These are phyloP conservation scores for Fusarium sp. DNA, from an alignment of 2,329 filamentous ascomycete genomes.

Conservation along the genomic window DNA sequence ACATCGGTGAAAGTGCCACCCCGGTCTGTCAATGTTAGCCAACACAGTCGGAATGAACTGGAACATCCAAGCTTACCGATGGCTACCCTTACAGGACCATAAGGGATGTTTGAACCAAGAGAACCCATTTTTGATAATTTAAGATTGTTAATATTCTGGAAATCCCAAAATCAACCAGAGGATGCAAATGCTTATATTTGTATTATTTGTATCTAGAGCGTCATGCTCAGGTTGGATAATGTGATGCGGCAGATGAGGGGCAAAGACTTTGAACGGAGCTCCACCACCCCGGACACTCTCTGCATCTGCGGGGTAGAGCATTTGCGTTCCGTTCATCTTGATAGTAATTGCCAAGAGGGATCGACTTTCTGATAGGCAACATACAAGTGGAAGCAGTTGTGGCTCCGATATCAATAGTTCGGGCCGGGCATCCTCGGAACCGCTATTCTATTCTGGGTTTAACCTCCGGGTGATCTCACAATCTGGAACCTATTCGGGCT, in stretches of 20 bases:
- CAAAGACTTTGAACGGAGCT: neutral
- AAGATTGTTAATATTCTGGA: neutral
- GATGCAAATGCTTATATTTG: neutral
- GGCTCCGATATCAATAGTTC: neutral
- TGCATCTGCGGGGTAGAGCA: neutral
- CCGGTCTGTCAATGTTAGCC: conserved; percentile 64
- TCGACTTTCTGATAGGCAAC: too few relatives aligned
- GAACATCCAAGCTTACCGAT: neutral
- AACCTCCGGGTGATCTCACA: neutral
- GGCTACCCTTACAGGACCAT: neutral
- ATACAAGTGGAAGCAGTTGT: neutral
- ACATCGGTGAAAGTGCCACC: conserved; percentile 90
- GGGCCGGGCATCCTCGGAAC: neutral
- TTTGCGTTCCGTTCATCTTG: neutral
- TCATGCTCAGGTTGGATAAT: neutral
- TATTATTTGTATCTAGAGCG: neutral
- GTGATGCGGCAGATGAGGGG: neutral
- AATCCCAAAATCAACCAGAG: neutral
- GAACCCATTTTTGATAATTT: neutral
- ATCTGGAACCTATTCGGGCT: too few relatives aligned
- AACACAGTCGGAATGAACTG: neutral
- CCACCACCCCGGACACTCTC: neutral
- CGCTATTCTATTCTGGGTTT: neutral
- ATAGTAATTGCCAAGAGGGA: too few relatives aligned
- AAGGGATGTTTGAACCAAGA: neutral